Evolutionary conservation across 2,329 filamentous ascomycete genomes (phyloP).

Genomic region (Sporothrix dimorphospora): DNA sequence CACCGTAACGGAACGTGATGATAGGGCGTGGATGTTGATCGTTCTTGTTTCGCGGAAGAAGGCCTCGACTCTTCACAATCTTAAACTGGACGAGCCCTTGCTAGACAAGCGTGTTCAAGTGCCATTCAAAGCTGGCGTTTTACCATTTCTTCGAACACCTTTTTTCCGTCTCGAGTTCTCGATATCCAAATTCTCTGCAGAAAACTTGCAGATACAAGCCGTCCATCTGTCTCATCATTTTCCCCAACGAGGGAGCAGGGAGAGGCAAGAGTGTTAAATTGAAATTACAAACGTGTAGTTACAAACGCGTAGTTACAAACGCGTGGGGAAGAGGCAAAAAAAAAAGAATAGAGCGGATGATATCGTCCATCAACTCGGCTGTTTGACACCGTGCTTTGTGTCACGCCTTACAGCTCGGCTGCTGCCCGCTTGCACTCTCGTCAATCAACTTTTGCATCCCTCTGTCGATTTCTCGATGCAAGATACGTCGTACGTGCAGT

Average conservation of each 20-base stretch:
- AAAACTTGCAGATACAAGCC: background rate
- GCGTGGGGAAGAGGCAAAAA: background rate
- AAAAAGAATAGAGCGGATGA: background rate
- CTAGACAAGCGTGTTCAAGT: background rate
- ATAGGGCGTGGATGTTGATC: background rate
- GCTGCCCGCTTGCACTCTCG: background rate
- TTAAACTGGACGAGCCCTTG: background rate
- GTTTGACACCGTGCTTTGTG: background rate
- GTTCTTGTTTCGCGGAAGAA: background rate
- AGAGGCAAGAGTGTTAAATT: background rate
- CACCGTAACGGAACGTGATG: background rate
- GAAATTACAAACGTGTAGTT: background rate
- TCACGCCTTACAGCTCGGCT: background rate
- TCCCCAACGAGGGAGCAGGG: background rate
- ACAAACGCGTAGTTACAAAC: background rate
- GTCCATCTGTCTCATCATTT: background rate
- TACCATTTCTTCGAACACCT: background rate
- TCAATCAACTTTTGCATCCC: background rate
- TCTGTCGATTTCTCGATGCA: background rate
- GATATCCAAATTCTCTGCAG: background rate
- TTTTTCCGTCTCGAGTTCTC: background rate
- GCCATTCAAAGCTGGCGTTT: background rate
- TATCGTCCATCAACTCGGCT: background rate
- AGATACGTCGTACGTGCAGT: no score
- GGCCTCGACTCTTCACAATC: conserved; percentile 8